phyloP scores from a whole-genome alignment of 441 rosid species.

The Eruca vesicaria region DNA sequence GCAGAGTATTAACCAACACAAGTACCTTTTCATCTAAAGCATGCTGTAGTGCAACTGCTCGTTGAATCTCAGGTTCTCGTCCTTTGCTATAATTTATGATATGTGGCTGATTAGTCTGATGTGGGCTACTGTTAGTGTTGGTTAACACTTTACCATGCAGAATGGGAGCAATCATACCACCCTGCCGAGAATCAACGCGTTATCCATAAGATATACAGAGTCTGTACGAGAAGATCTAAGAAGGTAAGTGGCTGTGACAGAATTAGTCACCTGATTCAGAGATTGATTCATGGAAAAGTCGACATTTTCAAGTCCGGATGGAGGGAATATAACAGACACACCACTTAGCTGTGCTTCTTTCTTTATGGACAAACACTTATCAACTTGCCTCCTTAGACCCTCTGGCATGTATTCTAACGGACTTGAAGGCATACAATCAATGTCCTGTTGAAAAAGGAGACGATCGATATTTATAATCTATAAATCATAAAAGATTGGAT shows the following conservation, averaged over 20 bases:
- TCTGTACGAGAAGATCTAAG: constrained; percentile 6
- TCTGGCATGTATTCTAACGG: constrained; percentile 92
- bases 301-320: constrained; percentile 48
- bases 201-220: constrained; percentile 23
- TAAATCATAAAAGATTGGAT: constrained; percentile 11
- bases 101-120: constrained; percentile 49
- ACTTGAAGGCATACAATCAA: constrained; percentile 97
- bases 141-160: constrained; percentile 45
- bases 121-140: constrained; percentile 39
- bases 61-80: constrained; percentile 63
- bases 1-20: constrained; percentile 3
- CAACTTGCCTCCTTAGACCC: constrained; percentile 64
- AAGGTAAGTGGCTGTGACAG: neutral
- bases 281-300: constrained; percentile 42
- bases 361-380: constrained; percentile 45
- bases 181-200: constrained; percentile 35
- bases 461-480: constrained; percentile 1
- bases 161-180: constrained; percentile 38
- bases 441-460: constrained; percentile 58
- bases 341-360: constrained; percentile 55
- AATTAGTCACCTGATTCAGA: constrained; percentile 41
- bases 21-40: constrained; percentile 67
- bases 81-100: constrained; percentile 42
- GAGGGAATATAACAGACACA: constrained; percentile 42
- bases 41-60: constrained; percentile 48